Percentiles rank a stretch among this genome's conserved stretches.
phyloP scores from a whole-genome alignment of 257 asterid species.

The Leptodermis oblonga region DNA sequence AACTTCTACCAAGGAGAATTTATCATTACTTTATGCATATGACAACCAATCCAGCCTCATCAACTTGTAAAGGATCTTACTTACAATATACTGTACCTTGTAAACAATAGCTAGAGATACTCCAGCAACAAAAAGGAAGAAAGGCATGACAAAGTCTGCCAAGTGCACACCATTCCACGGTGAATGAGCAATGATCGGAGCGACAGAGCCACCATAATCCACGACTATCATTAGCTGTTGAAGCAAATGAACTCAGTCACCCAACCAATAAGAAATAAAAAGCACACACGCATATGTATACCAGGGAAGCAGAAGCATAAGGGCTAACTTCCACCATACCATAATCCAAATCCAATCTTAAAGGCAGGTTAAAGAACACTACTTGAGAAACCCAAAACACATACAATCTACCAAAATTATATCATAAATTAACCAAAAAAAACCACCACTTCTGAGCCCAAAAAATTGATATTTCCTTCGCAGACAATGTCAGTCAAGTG shows the following conservation, averaged over 20 bases:
- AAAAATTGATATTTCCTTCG: neutral
- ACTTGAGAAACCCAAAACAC: neutral
- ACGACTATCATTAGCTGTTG: conserved; percentile 80
- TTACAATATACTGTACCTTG: conserved; percentile 36
- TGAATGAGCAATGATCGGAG: conserved; percentile 64
- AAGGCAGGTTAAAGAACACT: neutral
- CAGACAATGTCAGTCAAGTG: neutral
- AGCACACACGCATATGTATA: neutral
- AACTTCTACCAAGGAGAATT: neutral
- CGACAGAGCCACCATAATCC: conserved; percentile 72
- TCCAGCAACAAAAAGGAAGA: conserved; percentile 80
- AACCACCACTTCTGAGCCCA: neutral
- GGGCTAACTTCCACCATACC: neutral
- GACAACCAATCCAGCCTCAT: neutral
- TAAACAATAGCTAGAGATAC: conserved; percentile 55
- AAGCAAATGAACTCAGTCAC: neutral
- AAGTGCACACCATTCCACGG: conserved; percentile 84
- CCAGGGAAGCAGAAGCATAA: neutral
- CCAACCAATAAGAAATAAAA: neutral
- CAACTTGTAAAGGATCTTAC: neutral
- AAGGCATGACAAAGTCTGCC: conserved; percentile 91
- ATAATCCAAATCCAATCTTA: neutral
- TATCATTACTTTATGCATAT: neutral
- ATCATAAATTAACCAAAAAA: neutral
- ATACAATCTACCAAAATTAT: neutral